Base-by-base conservation (phyloP, 73 alveolate genomes). In the Diophrys sp. region DNA sequence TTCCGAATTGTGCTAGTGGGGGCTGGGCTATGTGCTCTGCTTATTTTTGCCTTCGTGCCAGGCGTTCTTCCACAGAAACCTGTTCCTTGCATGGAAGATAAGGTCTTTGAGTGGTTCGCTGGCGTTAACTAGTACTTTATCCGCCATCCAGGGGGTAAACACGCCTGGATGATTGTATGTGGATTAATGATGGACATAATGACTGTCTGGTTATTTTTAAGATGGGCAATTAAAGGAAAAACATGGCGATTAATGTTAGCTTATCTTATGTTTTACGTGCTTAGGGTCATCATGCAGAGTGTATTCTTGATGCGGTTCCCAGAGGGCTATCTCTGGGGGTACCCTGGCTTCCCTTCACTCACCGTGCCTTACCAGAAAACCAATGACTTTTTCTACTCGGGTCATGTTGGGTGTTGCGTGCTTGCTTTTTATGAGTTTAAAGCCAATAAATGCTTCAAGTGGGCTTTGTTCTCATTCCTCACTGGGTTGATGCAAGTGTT, bases 361-460 rank as follows among this genome's bases (percentile, higher is more conserved):
- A 89, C 90, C 8, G 96, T 95, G 5, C 94, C 96, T 11, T 93
- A 95, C 70, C 89, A 87, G 69, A 84, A 84, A 80, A 92, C 96
- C 1, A 84, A 89, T 57, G 99, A 95, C 75, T 95, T 95, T 80
- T 95, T 95, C 85, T 95, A 67, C 77, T 91, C 98, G 67, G 99
- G 99, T 0, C 98, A 94, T 83, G 89, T 94, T 23, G 99, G 99
- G n/a, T 14, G 33, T 30, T 8, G 18, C n/a, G 2, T 1, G 30
- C 29, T 0, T 23, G 70, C 30, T 75, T 72, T 78, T 78, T n/a
- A 27, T 53, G 76, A 67, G 77, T n/a, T 2, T 73, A 72, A 30
- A 44, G 86, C 81, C 26, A 74, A 27, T 54, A 31, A 30, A 24
- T 72, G 1, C 82, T 90, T 18, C 82, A 54, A n/a, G 71, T 75